phyloP scores from a whole-genome alignment of 768 basidiomycete genomes.

The Sporobolomyces phaffii region DNA sequence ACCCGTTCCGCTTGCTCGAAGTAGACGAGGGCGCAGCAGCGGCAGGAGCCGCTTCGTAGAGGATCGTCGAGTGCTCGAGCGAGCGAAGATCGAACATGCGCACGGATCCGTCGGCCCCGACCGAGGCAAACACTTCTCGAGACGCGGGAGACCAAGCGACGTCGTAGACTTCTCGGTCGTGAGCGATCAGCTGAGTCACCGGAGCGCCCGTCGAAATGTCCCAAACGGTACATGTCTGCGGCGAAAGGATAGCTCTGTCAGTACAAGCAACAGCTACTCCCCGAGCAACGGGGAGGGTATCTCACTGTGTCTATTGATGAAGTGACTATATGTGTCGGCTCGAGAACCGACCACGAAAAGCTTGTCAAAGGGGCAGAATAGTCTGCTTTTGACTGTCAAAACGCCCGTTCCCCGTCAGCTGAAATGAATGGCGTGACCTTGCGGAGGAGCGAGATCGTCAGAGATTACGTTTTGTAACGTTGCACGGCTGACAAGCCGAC shows the following conservation, averaged over 20 bases:
- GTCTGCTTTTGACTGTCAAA: conserved; percentile 81
- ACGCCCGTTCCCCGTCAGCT: background rate
- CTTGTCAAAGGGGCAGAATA: conserved; percentile 85
- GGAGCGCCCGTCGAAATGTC: conserved; percentile 90
- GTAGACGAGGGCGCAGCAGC: conserved; percentile 9
- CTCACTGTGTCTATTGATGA: conserved; percentile 82
- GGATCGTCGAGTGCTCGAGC: conserved; percentile 94
- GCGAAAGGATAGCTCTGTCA: background rate
- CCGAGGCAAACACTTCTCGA: conserved; percentile 87
- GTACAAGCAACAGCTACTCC: too few relatives aligned
- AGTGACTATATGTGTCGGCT: conserved; percentile 84
- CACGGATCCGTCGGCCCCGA: conserved; percentile 92
- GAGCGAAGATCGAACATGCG: conserved; percentile 94
- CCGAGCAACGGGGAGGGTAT: background rate
- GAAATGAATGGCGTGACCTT: too few relatives aligned
- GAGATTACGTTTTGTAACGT: conserved; percentile 30
- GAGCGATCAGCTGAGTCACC: conserved; percentile 84
- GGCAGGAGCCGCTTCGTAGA: conserved; percentile 63
- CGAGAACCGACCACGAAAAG: conserved; percentile 95
- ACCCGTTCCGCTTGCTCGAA: conserved; percentile 30
- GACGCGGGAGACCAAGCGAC: conserved; percentile 97
- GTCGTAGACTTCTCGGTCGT: conserved; percentile 92
- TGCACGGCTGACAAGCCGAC: conserved; percentile 32
- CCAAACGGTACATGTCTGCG: conserved; percentile 80
- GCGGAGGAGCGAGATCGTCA: too few relatives aligned